Evolutionary conservation across 176 grass and related monocot genomes (phyloP), one percentile per base, ranked within the genome.

Genomic region (Triticum timopheevii): DNA sequence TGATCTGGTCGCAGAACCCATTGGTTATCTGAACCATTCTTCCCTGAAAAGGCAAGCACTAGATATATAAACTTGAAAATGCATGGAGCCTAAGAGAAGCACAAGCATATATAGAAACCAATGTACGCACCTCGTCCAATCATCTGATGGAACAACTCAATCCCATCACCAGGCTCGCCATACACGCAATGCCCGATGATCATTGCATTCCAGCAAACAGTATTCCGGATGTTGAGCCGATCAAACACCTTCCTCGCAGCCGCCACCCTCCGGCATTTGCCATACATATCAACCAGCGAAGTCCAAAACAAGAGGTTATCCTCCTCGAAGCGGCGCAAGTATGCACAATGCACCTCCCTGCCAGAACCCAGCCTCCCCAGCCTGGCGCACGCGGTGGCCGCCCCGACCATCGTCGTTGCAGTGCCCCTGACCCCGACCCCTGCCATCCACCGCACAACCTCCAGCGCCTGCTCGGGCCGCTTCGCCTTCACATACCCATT

Each of bases 151-250:
- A 93, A 95, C 74, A 95, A 62, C 17, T 22, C 27, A 44, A 95
- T 69, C 40, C 94, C 94, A 24, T 95, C 83, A 12, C 33, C 7
- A 28, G 94, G 86, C 16, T 91, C 63, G 6, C 90, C 93, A 13
- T 93, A 89, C 13, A 95, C 64, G 5, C 88, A 93, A 62, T 95
- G 93, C 27, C 90, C 86, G 7, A 89, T 47, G 52, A 92, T 91
- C 91, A 92, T 95, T 22, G 89, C 87, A 11, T 94, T 94, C 90
- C 93, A 94, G 79, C 78, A 90, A 20, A 94, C 62, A 34, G 90
- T 12, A 63, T 94, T 94, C 73, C 74, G 82, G 23, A 59, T 1
- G 1, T 49, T 24, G 22, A 92, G 83, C 40, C 33, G 72, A 70
- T 90, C 93, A 79, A 94, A 94, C 61, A 94, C 47, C 66, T 78